Base-by-base conservation (phyloP, 441 rosid species). In the Manihot esculenta region DNA sequence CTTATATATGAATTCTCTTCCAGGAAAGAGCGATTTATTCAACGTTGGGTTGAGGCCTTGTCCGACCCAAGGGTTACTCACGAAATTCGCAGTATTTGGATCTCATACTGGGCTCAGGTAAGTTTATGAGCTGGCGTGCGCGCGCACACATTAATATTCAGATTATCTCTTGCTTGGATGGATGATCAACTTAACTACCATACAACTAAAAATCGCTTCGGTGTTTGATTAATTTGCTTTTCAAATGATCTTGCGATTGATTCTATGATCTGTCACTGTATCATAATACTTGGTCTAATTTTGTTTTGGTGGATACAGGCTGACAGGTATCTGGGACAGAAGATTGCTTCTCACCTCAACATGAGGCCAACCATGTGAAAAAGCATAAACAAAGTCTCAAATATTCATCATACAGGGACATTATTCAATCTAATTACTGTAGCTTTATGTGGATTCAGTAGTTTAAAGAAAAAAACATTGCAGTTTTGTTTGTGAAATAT, bases 61-160 rank as follows among this genome's bases (percentile, higher is more conserved):
- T 79, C 94, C 0, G 94, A 89, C 76, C 83, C 93, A 14, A 92
- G 96, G 45, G 87, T 89, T 23, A 91, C 97, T 13, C 85, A 88
- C 33, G 98, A 94, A 80, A 81, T 94, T 66, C 89, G 91, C 70
- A 84, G 88, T 84, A 78, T 94, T 72, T 91, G 97, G 97, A 77
- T 91, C 74, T 87, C 96, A 17, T 86, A 85, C 80, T 93, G 97
- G 94, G 72, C 89, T 79, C 89, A 87, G 98, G 98, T 93, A 49
- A 35, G 56, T 50, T 68, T 2, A 51, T 24, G 27, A 5, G 42
- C 38, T n/a, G 1, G 33, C 33, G 4, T 30, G 42, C 11, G 10
- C 61, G 10, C 48, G 0, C 20, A 38, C 23, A 47, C 69, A 17
- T 62, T 5, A 1, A 59, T 44, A n/a, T 10, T 26, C 35, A 4